Base-by-base conservation (phyloP, 306 rosid genomes). In the Pueraria montana region DNA sequence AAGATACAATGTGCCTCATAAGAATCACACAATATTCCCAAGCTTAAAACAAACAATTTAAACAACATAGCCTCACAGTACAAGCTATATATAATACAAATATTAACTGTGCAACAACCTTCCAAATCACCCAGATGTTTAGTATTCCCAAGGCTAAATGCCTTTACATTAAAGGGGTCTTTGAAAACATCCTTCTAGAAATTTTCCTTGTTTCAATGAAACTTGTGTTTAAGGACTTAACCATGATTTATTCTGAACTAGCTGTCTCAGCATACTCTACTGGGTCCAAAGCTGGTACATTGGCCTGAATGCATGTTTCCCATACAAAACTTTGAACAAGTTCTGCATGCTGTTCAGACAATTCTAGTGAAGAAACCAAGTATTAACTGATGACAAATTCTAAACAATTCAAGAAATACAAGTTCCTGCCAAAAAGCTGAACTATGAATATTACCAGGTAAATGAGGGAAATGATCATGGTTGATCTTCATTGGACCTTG, bases 401-500 rank as follows among this genome's bases (percentile, higher is more conserved):
- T 16, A 85, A 30, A 82, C 34, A 85, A 78, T 76, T 88, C 76
- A 83, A 66, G 75, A n/a, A 76, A 77, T 65, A 66, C 18, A 81
- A 66, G 56, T 40, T 77, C 55, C 66, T 62, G 56, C 70, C 75
- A 81, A 72, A 80, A 78, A 78, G 64, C 62, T 48, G 83, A 67
- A 78, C 45, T 32, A 18, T 45, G 61, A 88, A 81, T 71, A 70
- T 90, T 92, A 92, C 96, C 96, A 74, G 90, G 77, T 66, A 77
- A 79, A 59, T 61, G 46, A 42, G 38, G 76, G 42, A 45, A 34
- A 43, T 27, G 74, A 78, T 87, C 90, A 89, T 36, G 89, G 91
- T 21, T 80, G 91, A 72, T 92, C 93, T 69, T 83, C 92, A 73
- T 80, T 87, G 74, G 96, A 91, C 87, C 97, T 90, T 63, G 94